Base-by-base conservation (phyloP, 495 filamentous ascomycete species). In the Bryoglossum gracile region DNA sequence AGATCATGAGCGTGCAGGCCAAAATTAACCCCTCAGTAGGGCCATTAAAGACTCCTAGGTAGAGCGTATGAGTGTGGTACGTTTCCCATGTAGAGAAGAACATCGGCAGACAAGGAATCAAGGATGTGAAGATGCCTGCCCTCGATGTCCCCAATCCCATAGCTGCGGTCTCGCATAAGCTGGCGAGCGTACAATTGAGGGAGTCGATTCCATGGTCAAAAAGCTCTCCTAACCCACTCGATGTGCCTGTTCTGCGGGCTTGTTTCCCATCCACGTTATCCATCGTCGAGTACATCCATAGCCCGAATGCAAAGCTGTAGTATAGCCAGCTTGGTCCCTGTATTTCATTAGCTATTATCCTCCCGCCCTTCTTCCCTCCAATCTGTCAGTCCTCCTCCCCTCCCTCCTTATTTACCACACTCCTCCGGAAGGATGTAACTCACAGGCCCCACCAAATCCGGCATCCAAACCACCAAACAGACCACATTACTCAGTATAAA, bases 81-180 rank as follows among this genome's bases (percentile, higher is more conserved):
- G 92, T 98, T 65, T 98, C 92, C 92, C 92, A 98, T 6, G 92
- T 98, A 4, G 90, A 96, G 70, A 97, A 95, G 73, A 95, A 97
- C 92, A 98, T 98, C 18, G 92, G 87, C 8, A 98, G 69, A 55
- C 88, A 94, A 1, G 92, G 94, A 44, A 89, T 78, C 30, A 97
- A 68, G 10, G 90, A 89, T 1, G 92, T 98, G 63, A 92, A 94
- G 37, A 89, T 84, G 54, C 92, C 92, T 5, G 87, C 77, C 46
- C 78, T 77, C 8, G 83, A 83, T 8, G 85, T 76, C 32, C 92
- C 92, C 26, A 92, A 73, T 21, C 89, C 94, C 83, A 98, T 86
- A 14, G 89, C 89, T 9, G 87, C 90, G 8, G 85, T 89, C 66
- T 95, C 86, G 45, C 90, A 77, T 42, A 98, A 68, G 64, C 84